Evolutionary conservation across 768 basidiomycete genomes (phyloP).

Genomic region (Trametopsis cervina): DNA sequence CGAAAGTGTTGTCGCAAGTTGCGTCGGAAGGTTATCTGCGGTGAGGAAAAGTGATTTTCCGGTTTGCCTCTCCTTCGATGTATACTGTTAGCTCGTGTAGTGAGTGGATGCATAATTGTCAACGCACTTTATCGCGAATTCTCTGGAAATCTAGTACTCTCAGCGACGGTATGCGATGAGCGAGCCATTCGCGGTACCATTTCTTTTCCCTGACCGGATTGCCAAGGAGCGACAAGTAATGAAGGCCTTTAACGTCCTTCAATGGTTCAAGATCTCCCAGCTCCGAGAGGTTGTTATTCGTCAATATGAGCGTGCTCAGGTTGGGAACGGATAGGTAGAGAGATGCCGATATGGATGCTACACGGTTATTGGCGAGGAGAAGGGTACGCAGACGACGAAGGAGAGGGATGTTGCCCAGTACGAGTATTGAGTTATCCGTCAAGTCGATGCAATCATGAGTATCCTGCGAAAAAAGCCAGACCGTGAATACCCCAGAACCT

Average conservation of each 20-base stretch:
- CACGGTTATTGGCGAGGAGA: constrained; percentile 85
- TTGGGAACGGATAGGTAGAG: constrained; percentile 81
- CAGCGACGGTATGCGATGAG: constrained; percentile 78
- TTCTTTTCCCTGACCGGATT: constrained; percentile 87
- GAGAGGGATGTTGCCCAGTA: constrained; percentile 80
- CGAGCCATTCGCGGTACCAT: constrained; percentile 96
- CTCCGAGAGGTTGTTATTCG: constrained; percentile 74
- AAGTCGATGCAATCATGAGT: constrained; percentile 92
- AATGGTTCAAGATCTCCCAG: constrained; percentile 82
- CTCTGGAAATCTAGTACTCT: constrained; percentile 94
- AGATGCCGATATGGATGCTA: constrained; percentile 75
- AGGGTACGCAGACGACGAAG: constrained; percentile 80
- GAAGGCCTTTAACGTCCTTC: constrained; percentile 66
- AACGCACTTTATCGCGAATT: constrained; percentile 85
- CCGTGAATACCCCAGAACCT: constrained; percentile 14
- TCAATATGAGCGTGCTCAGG: constrained; percentile 75
- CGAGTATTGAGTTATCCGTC: constrained; percentile 83
- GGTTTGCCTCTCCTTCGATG: constrained; percentile 72
- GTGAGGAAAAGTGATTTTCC: constrained; percentile 76
- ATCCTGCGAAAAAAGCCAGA: constrained; percentile 43
- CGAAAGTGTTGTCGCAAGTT: constrained; percentile 73
- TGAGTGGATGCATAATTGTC: background rate
- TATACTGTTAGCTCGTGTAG: too few relatives aligned
- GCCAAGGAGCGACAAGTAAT: constrained; percentile 70
- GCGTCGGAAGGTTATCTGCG: constrained; percentile 68